Conservation (phyloP, 2,329 filamentous ascomycete genomes). For the Aspergillus pseudoglaucus region DNA sequence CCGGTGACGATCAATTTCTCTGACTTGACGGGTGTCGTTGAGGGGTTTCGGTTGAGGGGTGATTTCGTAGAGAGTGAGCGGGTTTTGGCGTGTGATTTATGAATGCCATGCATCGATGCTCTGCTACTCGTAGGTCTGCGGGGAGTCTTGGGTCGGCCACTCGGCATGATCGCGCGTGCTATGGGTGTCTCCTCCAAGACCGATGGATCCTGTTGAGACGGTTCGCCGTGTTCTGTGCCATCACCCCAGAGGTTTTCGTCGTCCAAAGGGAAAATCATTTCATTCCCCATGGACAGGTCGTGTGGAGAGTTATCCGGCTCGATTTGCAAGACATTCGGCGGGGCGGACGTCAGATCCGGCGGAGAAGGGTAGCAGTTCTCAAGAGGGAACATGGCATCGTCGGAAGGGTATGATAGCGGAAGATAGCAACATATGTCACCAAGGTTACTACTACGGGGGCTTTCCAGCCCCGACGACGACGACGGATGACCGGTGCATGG, state of each 20-base stretch:
- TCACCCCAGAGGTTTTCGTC: background rate
- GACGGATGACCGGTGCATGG: constrained; percentile 17
- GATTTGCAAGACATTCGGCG: constrained; percentile 3
- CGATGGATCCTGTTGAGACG: background rate
- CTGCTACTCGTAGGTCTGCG: background rate
- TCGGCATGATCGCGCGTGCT: background rate
- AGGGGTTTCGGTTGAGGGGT: background rate
- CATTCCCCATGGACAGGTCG: constrained; percentile 9
- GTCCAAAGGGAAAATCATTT: background rate
- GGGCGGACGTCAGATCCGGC: constrained; percentile 5
- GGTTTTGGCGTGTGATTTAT: background rate
- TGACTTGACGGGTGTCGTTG: background rate
- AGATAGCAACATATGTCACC: constrained; percentile 13
- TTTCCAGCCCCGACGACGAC: constrained; percentile 19
- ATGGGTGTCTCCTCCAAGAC: background rate
- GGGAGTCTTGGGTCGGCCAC: background rate
- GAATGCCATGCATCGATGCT: background rate
- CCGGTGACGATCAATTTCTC: constrained; percentile 22
- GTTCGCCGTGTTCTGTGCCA: background rate
- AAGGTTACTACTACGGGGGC: constrained; percentile 13
- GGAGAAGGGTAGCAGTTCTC: constrained; percentile 14
- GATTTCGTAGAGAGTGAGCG: background rate
- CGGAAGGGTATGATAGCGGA: constrained; percentile 9
- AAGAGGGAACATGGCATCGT: constrained; percentile 11
- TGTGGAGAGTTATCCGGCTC: constrained; percentile 7